phyloP scores from a whole-genome alignment of 164 flowering plant genomes.

The Vitis rotundifolia region DNA sequence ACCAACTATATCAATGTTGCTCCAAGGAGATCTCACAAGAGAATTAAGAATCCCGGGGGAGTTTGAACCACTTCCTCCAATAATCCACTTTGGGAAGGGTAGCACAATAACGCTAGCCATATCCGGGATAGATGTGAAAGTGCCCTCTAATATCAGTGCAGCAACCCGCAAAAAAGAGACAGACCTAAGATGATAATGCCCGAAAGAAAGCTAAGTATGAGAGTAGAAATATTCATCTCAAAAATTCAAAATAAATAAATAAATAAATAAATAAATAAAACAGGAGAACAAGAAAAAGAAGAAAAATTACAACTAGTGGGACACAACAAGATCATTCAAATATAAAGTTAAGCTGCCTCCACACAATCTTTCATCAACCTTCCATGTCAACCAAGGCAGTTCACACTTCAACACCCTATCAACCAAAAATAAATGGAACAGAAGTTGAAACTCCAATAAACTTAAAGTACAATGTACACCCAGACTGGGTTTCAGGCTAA shows the following conservation, averaged over 20 bases:
- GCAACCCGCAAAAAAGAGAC: constrained; percentile 52
- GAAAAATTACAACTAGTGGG: too few relatives aligned
- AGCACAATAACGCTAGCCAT: constrained; percentile 96
- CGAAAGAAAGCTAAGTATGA: neutral
- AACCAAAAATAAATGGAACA: too few relatives aligned
- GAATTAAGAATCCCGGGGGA: constrained; percentile 76
- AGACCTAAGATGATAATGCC: neutral
- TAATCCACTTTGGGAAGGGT: constrained; percentile 89
- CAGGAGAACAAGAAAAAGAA: neutral
- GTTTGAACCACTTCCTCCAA: constrained; percentile 79
- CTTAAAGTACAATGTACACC: too few relatives aligned
- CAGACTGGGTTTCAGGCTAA: too few relatives aligned
- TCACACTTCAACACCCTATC: too few relatives aligned
- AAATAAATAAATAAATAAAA: too few relatives aligned
- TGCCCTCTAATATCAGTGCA: constrained; percentile 86
- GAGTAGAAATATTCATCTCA: neutral
- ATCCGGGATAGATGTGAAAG: constrained; percentile 94
- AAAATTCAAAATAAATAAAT: neutral
- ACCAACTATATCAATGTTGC: constrained; percentile 76
- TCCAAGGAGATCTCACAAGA: constrained; percentile 97
- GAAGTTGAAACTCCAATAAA: too few relatives aligned
- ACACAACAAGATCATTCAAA: too few relatives aligned
- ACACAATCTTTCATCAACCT: too few relatives aligned
- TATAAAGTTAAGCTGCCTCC: too few relatives aligned
- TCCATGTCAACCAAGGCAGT: too few relatives aligned